Conservation (phyloP, 495 filamentous ascomycete species). For the Daldinia caldariorum region DNA sequence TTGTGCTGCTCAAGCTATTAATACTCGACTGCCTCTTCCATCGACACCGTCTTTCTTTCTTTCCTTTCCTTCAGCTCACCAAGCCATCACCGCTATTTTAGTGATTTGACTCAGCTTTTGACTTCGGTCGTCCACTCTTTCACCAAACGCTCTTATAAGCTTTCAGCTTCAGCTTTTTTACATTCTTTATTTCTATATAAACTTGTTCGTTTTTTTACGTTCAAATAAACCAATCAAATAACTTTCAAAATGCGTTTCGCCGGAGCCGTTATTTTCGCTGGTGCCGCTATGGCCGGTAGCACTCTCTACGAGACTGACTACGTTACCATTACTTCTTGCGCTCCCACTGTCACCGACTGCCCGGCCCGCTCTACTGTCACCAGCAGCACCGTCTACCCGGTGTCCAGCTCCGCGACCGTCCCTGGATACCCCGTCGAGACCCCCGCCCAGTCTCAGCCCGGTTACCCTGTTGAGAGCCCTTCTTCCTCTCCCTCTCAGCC, state of each 20-base stretch:
- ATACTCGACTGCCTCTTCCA: slow-evolving; percentile 52
- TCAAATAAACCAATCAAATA: slow-evolving; percentile 37
- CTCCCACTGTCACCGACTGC: slow-evolving; percentile 62
- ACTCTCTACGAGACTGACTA: slow-evolving; percentile 66
- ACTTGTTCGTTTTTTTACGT: slow-evolving; percentile 53
- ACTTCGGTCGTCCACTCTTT: slow-evolving; percentile 72
- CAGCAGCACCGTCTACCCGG: slow-evolving; percentile 52
- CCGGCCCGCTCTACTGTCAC: slow-evolving; percentile 57
- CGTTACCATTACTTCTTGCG: slow-evolving; percentile 67
- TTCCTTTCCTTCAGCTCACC: slow-evolving; percentile 58
- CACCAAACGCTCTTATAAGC: slow-evolving; percentile 52
- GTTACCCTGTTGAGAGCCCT: not conserved
- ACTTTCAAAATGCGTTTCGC: slow-evolving; percentile 66
- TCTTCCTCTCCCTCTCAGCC: not conserved
- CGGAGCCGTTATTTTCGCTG: slow-evolving; percentile 61
- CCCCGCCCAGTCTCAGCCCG: not conserved
- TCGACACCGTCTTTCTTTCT: slow-evolving; percentile 39
- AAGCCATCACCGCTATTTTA: slow-evolving; percentile 60
- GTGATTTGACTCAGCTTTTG: slow-evolving; percentile 57
- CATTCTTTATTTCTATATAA: slow-evolving; percentile 48
- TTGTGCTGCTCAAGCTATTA: slow-evolving; percentile 52
- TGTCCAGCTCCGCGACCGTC: slow-evolving; percentile 45
- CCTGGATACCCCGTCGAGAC: slow-evolving; percentile 13
- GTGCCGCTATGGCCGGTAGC: slow-evolving; percentile 59
- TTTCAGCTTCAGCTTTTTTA: slow-evolving; percentile 50